A percentile compares a stretch with the other conserved stretches of the same genome.
Evolutionary conservation across 345 rosid species (phyloP).

Genomic region (Excoecaria cochinchinensis): DNA sequence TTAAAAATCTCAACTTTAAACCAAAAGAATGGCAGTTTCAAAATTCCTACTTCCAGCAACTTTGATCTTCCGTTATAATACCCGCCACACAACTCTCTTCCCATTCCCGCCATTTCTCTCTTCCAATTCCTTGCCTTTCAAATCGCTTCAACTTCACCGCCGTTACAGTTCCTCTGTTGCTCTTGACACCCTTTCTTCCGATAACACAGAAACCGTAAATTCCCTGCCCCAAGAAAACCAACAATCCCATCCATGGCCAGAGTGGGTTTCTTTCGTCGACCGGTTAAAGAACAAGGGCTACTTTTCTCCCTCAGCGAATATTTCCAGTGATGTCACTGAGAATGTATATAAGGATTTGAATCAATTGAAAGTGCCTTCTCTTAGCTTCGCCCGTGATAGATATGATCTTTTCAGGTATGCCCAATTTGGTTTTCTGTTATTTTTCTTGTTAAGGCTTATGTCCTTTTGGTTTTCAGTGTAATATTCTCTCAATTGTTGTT

Average conservation of each 20-base stretch:
- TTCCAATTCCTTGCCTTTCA: conserved; percentile 11
- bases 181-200: conserved; percentile 12
- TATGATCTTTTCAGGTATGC: conserved; percentile 70
- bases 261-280: conserved; percentile 79
- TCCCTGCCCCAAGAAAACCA: conserved; percentile 20
- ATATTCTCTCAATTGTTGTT: not conserved
- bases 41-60: conserved; percentile 40
- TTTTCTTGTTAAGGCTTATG: not conserved
- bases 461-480: not conserved
- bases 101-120: conserved; percentile 23
- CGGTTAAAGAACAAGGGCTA: conserved; percentile 67
- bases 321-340: not conserved
- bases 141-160: conserved; percentile 14
- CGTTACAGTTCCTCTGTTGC: conserved; percentile 19
- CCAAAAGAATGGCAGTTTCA: conserved; percentile 46
- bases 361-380: conserved; percentile 69
- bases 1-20: not conserved
- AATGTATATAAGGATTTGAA: conserved; percentile 51
- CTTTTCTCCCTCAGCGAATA: conserved; percentile 22
- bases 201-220: conserved; percentile 9
- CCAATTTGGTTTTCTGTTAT: not conserved
- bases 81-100: conserved; percentile 16
- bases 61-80: conserved; percentile 34
- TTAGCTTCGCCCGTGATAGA: conserved; percentile 85
- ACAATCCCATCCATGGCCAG: conserved; percentile 75